Percentiles rank a stretch among this genome's conserved stretches.
These are phyloP conservation scores for Claviceps digitariae DNA, from an alignment of 2,329 filamentous ascomycete genomes.

Conservation along the genomic window DNA sequence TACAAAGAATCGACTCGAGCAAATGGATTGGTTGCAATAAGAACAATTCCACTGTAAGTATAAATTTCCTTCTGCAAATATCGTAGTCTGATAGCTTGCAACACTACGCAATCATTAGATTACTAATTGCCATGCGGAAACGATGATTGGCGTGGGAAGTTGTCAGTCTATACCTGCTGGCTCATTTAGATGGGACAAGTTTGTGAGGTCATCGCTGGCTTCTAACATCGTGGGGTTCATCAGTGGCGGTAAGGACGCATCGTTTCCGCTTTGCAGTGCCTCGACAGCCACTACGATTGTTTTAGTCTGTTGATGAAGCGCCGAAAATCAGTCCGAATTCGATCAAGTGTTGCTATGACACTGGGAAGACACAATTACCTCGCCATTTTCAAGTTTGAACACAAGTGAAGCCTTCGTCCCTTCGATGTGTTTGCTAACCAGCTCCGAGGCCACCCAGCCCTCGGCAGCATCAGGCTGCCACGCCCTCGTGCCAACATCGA, in stretches of 20 bases:
- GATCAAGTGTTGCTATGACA: background rate
- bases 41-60: slow-evolving; percentile 96
- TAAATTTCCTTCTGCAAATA: slow-evolving; percentile 99
- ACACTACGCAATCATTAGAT: slow-evolving; percentile 40
- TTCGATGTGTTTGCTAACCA: slow-evolving; percentile 69
- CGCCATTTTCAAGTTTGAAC: slow-evolving; percentile 84
- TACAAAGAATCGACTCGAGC: slow-evolving; percentile 95
- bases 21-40: slow-evolving; percentile 97
- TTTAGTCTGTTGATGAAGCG: slow-evolving; percentile 46
- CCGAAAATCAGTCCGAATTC: background rate
- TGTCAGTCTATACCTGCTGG: slow-evolving; percentile 58
- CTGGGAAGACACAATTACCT: slow-evolving; percentile 41
- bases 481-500: slow-evolving; percentile 91
- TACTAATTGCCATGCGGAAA: background rate
- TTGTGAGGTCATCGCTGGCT: slow-evolving; percentile 95
- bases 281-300: slow-evolving; percentile 63
- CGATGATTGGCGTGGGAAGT: background rate
- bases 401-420: slow-evolving; percentile 78
- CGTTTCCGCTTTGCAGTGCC: slow-evolving; percentile 63
- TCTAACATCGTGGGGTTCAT: slow-evolving; percentile 99
- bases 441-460: slow-evolving; percentile 95
- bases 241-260: slow-evolving; percentile 70
- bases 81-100: slow-evolving; percentile 93
- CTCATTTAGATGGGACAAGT: slow-evolving; percentile 94
- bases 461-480: slow-evolving; percentile 96